Conservation (phyloP, 1,284 basidiomycete genomes). For the Gymnopus androsaceus region DNA sequence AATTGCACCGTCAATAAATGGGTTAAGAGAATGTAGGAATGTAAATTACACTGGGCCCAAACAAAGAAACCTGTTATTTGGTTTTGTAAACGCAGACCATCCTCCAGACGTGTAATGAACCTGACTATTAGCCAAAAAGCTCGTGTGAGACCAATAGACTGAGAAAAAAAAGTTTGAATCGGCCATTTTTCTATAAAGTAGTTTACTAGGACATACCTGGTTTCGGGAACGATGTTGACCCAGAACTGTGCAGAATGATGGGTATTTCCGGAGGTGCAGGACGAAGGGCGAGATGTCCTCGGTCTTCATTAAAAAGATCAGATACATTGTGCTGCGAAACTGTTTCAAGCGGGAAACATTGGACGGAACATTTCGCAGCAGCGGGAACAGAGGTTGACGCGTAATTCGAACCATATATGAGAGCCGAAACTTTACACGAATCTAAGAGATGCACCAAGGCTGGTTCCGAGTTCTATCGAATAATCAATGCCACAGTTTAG, state of each 20-base stretch:
- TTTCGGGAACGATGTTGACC: constrained; percentile 20
- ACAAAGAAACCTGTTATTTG: constrained; percentile 20
- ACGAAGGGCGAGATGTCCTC: background rate
- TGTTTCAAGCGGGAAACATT: constrained; percentile 6
- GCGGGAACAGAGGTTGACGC: background rate
- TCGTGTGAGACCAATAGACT: constrained; percentile 15
- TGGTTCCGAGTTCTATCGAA: constrained; percentile 1
- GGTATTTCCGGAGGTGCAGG: constrained; percentile 13
- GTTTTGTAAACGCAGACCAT: constrained; percentile 20
- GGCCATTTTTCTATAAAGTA: too few relatives aligned
- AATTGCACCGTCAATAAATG: background rate
- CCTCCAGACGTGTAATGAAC: constrained; percentile 16
- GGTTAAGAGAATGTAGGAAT: background rate
- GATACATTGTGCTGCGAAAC: background rate
- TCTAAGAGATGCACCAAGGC: constrained; percentile 2
- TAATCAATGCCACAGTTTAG: background rate
- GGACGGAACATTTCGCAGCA: background rate
- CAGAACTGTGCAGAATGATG: constrained; percentile 21
- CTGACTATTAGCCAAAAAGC: constrained; percentile 19
- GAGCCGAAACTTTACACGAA: constrained; percentile 1
- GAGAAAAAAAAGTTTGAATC: background rate
- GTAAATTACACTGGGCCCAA: constrained; percentile 16
- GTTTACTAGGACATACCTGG: constrained; percentile 8
- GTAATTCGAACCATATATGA: background rate
- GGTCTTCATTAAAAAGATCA: background rate